These are phyloP conservation scores for Lodderomyces beijingensis DNA, from an alignment of 1,139 yeast species.

Conservation along the genomic window DNA sequence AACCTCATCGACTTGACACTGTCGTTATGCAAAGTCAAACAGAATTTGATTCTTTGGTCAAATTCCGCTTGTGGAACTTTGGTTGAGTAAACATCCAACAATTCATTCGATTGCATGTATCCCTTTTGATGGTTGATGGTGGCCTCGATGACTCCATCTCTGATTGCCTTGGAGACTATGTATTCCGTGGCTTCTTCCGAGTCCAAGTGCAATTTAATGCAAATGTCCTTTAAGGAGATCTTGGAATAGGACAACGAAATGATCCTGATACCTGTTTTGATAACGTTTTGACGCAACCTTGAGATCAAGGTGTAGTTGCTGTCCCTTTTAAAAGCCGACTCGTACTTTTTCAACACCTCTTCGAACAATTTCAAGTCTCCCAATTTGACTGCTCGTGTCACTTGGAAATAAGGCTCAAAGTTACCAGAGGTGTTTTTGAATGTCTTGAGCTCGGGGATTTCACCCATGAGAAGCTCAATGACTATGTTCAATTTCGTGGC, in stretches of 20 bases:
- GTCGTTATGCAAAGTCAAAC: conserved; percentile 86
- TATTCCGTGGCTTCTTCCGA: conserved; percentile 96
- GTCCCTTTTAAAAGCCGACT: conserved; percentile 62
- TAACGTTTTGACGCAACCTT: conserved; percentile 92
- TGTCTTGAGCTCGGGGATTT: conserved; percentile 85
- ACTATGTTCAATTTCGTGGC: conserved; percentile 86
- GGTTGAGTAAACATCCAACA: conserved; percentile 83
- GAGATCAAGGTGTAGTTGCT: conserved; percentile 81
- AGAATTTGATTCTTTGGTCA: conserved; percentile 91
- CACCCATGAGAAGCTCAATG: conserved; percentile 93
- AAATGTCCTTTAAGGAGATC: conserved; percentile 84
- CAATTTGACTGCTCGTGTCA: conserved; percentile 85
- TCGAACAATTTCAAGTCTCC: conserved; percentile 87
- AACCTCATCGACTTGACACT: conserved; percentile 95
- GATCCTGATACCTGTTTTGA: conserved; percentile 94
- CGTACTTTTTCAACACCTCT: conserved; percentile 65
- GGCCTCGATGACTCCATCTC: conserved; percentile 98
- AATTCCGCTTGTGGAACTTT: conserved; percentile 81
- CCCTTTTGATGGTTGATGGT: conserved; percentile 88
- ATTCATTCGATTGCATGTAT: conserved; percentile 85
- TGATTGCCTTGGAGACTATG: conserved; percentile 92
- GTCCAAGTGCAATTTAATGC: conserved; percentile 86
- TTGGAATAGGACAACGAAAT: conserved; percentile 88
- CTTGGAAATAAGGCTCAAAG: conserved; percentile 77
- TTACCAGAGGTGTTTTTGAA: conserved; percentile 62